Percentiles rank a stretch among this genome's conserved stretches.
Conservation (phyloP, 2,329 filamentous ascomycete genomes). For the Hypoxylon sp. region DNA sequence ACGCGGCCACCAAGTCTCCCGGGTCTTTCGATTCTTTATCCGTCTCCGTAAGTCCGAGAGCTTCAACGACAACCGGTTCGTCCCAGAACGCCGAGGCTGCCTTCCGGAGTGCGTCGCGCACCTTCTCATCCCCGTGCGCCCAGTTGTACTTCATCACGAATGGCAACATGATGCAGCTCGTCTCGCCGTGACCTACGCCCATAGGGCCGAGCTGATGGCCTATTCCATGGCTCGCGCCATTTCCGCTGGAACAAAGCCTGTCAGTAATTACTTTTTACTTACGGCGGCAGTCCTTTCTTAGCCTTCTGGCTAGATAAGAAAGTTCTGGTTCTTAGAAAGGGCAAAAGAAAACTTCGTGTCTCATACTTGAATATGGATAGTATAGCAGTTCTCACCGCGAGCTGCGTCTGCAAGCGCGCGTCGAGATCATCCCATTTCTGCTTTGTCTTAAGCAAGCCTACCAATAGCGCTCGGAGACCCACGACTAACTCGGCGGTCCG, state of each 20-base stretch:
- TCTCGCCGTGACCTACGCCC: conserved; percentile 47
- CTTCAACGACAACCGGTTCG: conserved; percentile 33
- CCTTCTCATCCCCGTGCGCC: conserved; percentile 33
- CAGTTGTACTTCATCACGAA: conserved; percentile 44
- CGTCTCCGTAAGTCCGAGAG: conserved; percentile 28
- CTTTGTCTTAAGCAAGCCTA: conserved; percentile 37
- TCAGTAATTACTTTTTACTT: background rate
- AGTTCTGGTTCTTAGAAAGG: too few relatives aligned
- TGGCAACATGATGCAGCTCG: conserved; percentile 45
- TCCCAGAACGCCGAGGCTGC: conserved; percentile 37
- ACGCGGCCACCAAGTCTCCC: conserved; percentile 39
- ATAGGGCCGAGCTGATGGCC: conserved; percentile 47
- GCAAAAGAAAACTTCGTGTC: background rate
- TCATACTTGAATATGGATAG: conserved; percentile 8
- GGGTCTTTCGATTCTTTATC: conserved; percentile 36
- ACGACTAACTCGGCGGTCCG: conserved; percentile 4
- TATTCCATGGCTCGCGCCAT: conserved; percentile 47
- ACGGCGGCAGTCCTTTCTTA: background rate
- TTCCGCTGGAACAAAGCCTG: conserved; percentile 6
- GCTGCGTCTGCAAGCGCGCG: conserved; percentile 41
- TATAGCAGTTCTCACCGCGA: conserved; percentile 24
- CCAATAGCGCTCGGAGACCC: conserved; percentile 34
- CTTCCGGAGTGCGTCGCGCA: conserved; percentile 20
- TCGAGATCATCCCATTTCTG: conserved; percentile 41
- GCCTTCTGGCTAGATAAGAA: too few relatives aligned